phyloP scores from a whole-genome alignment of 495 filamentous ascomycete genomes.

The Penicillium riverlandense region DNA sequence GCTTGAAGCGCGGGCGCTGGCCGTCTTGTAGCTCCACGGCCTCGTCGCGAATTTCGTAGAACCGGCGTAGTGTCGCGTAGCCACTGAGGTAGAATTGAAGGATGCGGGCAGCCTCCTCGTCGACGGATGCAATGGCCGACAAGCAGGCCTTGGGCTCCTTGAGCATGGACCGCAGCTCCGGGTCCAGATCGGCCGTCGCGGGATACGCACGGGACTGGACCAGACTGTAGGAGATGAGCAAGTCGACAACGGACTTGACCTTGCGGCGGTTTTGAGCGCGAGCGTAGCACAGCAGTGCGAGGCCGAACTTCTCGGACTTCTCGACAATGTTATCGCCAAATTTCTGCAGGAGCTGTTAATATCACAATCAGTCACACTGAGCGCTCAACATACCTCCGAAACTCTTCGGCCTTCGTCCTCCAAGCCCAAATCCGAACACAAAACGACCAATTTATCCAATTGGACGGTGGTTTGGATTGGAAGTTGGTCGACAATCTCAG shows the following conservation, averaged over 20 bases:
- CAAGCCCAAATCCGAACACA: constrained; percentile 65
- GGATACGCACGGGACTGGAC: constrained; percentile 77
- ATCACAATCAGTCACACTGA: background rate
- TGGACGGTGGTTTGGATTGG: constrained; percentile 55
- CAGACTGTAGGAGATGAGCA: constrained; percentile 80
- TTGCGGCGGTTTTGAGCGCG: constrained; percentile 67
- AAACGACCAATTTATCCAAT: constrained; percentile 66
- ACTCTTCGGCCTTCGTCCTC: constrained; percentile 62
- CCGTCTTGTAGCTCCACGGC: constrained; percentile 33
- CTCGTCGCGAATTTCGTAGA: constrained; percentile 79
- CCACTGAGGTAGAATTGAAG: constrained; percentile 80
- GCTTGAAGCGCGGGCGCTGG: constrained; percentile 35
- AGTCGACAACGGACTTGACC: constrained; percentile 71
- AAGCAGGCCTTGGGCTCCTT: constrained; percentile 59
- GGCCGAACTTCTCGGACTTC: constrained; percentile 65
- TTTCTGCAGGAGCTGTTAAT: constrained; percentile 41
- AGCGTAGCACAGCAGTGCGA: constrained; percentile 79
- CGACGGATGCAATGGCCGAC: constrained; percentile 53
- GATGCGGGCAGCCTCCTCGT: constrained; percentile 70
- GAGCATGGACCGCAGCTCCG: constrained; percentile 56
- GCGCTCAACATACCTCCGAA: constrained; percentile 58
- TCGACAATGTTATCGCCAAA: constrained; percentile 66
- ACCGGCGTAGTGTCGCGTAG: constrained; percentile 79
- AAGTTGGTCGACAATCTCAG: constrained; percentile 55
- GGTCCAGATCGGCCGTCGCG: constrained; percentile 57